These are phyloP conservation scores for Glycyrrhiza uralensis DNA, from an alignment of 306 rosid genomes.

Conservation along the genomic window DNA sequence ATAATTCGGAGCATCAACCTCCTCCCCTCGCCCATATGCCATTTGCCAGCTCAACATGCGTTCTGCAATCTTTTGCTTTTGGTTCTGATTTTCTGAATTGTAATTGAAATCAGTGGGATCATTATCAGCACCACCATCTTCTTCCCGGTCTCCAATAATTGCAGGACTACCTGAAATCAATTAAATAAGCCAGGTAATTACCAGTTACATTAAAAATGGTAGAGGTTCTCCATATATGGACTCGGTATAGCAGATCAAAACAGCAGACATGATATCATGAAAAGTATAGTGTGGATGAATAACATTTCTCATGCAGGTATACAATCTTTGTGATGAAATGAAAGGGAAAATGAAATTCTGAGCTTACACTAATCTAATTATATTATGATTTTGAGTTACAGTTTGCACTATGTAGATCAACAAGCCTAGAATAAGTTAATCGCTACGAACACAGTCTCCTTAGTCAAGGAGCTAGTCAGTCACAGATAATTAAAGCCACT, in stretches of 20 bases:
- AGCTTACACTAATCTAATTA: not conserved
- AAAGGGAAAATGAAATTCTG: not conserved
- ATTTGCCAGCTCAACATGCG: slow-evolving; percentile 91
- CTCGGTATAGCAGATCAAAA: not conserved
- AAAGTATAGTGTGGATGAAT: not conserved
- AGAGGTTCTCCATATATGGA: not conserved
- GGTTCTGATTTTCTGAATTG: slow-evolving; percentile 69
- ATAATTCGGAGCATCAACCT: slow-evolving; percentile 59
- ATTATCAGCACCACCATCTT: slow-evolving; percentile 58
- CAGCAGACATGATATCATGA: not conserved
- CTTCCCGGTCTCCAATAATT: slow-evolving; percentile 75
- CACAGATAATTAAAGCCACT: not conserved
- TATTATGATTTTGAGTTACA: not conserved
- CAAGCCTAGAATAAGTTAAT: not conserved
- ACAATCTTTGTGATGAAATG: not conserved
- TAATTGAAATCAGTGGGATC: slow-evolving; percentile 61
- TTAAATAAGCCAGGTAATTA: slow-evolving; percentile 1
- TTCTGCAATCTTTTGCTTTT: slow-evolving; percentile 86
- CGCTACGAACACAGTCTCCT: not conserved
- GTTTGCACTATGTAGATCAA: not conserved
- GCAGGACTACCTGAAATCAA: slow-evolving; percentile 83
- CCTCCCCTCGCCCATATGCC: slow-evolving; percentile 72
- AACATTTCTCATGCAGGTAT: not conserved
- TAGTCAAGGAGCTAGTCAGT: not conserved
- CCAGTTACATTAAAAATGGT: not conserved